Conservation (phyloP, 768 basidiomycete species). For the Pisolithus marmoratus region DNA sequence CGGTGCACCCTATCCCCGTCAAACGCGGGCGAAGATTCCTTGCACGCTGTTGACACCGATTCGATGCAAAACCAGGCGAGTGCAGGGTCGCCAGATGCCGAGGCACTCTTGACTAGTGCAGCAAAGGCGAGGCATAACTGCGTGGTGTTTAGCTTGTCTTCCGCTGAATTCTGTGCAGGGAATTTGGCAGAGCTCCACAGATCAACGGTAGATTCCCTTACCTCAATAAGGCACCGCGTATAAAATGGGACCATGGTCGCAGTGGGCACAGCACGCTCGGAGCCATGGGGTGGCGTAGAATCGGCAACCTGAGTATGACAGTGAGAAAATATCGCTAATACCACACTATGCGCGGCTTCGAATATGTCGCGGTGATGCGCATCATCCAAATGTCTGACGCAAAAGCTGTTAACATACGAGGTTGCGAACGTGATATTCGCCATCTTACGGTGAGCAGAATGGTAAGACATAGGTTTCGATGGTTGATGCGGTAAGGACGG, state of each 20-base stretch:
- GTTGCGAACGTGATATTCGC: constrained; percentile 1
- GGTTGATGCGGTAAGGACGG: constrained; percentile 46
- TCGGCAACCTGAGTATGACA: constrained; percentile 32
- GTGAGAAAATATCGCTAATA: constrained; percentile 68
- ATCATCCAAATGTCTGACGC: constrained; percentile 53
- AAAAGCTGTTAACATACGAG: not conserved
- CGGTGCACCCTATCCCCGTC: constrained; percentile 38
- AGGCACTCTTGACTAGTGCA: constrained; percentile 61
- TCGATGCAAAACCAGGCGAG: constrained; percentile 71
- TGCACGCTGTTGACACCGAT: constrained; percentile 45
- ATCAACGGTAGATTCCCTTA: constrained; percentile 20
- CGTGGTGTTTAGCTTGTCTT: constrained; percentile 51
- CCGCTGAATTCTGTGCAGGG: constrained; percentile 50
- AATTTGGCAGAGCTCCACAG: not conserved
- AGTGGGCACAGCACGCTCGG: constrained; percentile 32
- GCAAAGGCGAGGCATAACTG: constrained; percentile 74
- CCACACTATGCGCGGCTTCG: constrained; percentile 81
- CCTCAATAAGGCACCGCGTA: constrained; percentile 63
- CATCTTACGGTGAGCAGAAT: constrained; percentile 59
- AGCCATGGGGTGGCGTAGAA: constrained; percentile 2
- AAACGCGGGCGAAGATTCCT: constrained; percentile 9
- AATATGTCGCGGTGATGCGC: constrained; percentile 65
- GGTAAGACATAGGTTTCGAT: constrained; percentile 54
- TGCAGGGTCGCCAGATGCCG: constrained; percentile 33
- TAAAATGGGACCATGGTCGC: constrained; percentile 72